A percentile compares a stretch with the other conserved stretches of the same genome.
These are phyloP conservation scores for Aspergillus sp. DNA, from an alignment of 2,329 filamentous ascomycete species.

Conservation along the genomic window DNA sequence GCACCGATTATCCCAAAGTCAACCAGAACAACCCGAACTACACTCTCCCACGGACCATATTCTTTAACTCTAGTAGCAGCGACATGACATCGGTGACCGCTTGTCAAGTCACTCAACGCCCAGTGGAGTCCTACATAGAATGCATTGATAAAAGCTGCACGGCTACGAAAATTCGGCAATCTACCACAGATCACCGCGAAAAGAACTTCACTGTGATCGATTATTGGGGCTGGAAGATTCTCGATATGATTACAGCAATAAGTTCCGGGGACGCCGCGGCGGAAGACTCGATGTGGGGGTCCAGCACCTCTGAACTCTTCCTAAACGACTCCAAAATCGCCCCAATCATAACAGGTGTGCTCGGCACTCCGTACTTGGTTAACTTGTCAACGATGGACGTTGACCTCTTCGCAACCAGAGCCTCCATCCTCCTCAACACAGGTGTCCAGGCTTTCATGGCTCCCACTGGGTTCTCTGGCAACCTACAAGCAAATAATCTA, in stretches of 20 bases:
- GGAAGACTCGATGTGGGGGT: slow-evolving; percentile 3
- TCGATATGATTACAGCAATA: neutral
- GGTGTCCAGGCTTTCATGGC: slow-evolving; percentile 10
- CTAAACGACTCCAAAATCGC: neutral
- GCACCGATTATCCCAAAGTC: neutral
- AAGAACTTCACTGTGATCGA: slow-evolving; percentile 4
- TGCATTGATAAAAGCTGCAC: slow-evolving; percentile 1
- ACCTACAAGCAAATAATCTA: slow-evolving; percentile 1
- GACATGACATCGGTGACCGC: neutral
- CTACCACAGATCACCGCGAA: slow-evolving; percentile 2
- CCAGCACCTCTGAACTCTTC: neutral
- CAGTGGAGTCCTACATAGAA: slow-evolving; percentile 3
- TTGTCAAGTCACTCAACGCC: slow-evolving; percentile 1
- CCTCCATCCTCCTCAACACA: slow-evolving; percentile 8
- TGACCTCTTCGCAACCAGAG: neutral
- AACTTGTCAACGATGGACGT: slow-evolving; percentile 1
- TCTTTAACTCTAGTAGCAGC: slow-evolving; percentile 1
- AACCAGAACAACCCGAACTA: neutral
- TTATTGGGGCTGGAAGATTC: slow-evolving; percentile 2
- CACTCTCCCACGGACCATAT: neutral
- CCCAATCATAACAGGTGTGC: neutral
- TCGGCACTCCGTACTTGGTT: neutral
- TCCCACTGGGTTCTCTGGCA: neutral
- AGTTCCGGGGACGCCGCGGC: neutral
- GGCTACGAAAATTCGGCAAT: slow-evolving; percentile 4